Conservation (phyloP, 441 rosid genomes). For the Gossypium gossypioides region DNA sequence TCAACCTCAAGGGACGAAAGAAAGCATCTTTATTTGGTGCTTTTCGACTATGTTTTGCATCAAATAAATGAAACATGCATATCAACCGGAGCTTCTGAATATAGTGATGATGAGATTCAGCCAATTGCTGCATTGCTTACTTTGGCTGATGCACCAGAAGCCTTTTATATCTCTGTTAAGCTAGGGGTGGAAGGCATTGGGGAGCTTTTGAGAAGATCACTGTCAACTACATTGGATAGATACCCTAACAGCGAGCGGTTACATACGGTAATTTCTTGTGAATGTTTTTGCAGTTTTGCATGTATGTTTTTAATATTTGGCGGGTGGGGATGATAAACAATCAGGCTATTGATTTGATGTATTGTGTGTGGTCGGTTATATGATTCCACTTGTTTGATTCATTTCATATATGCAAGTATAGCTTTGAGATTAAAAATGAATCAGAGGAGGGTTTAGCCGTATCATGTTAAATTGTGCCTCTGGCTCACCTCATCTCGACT, state of each 20-base stretch:
- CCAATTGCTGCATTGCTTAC: conserved; percentile 73
- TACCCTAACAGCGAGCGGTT: conserved; percentile 77
- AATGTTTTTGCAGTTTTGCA: neutral
- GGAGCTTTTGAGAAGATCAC: conserved; percentile 85
- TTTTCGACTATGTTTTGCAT: conserved; percentile 76
- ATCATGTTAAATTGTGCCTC: neutral
- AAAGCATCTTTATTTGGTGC: conserved; percentile 79
- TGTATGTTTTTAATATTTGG: neutral
- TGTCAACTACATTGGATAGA: conserved; percentile 67
- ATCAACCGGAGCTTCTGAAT: conserved; percentile 78
- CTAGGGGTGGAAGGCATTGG: conserved; percentile 95
- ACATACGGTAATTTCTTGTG: conserved; percentile 47
- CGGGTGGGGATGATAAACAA: neutral
- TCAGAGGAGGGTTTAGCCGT: neutral
- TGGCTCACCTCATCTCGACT: neutral
- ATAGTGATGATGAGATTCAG: conserved; percentile 76
- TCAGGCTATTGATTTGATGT: neutral
- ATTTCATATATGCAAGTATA: neutral
- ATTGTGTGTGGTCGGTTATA: neutral
- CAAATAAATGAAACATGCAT: conserved; percentile 78
- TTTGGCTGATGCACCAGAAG: conserved; percentile 93
- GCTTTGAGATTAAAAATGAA: neutral
- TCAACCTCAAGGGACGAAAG: conserved; percentile 81
- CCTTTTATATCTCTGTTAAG: conserved; percentile 87
- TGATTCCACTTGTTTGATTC: conserved; percentile 4